Evolutionary conservation across 1,284 basidiomycete genomes (phyloP), one percentile per base, ranked within the genome.

Genomic region (Ganoderma multipileum): DNA sequence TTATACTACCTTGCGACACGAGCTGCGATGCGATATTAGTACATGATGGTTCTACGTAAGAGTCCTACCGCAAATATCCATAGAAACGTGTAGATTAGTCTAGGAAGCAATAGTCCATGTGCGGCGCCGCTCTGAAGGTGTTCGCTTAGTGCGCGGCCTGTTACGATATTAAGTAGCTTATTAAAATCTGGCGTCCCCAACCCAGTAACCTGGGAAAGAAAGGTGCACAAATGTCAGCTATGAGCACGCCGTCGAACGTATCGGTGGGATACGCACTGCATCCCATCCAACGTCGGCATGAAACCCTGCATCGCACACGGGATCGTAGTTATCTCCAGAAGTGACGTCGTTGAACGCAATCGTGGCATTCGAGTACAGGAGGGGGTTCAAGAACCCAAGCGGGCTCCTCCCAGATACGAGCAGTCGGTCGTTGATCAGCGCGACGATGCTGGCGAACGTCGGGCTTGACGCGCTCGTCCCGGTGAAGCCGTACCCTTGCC

Each of bases 331-430:
- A 64, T 63, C 68, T 14, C 73, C 73, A 0, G 55, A 61, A 0
- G 74, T 76, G 65, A 76, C 69, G 68, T 76, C 75, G 58, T 71
- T 68, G 59, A 77, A 71, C 54, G 74, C 74, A 0, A 41, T 63
- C 12, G 39, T 75, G 14, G 81, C 84, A 2, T 75, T 82, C 0
- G 84, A 82, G 75, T 90, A 73, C 61, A 73, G 61, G 44, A 88
- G 78, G 0, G 88, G 89, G 75, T 91, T 90, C 61, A 91, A 77
- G 80, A 90, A 91, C 0, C 89, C 89, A 28, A 91, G 82, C 6
- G 86, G 77, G 5, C 82, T 59, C 74, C 85, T 83, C 55, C 85
- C 84, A 23, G 80, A 75, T 0, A 85, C 78, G 55, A 91, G 76
- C 23, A 84, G 84, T 76, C 82, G 84, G 77, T 91, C 88, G 69